Base-by-base conservation (phyloP, 305 asterid species). In the Fraxinus velutina region DNA sequence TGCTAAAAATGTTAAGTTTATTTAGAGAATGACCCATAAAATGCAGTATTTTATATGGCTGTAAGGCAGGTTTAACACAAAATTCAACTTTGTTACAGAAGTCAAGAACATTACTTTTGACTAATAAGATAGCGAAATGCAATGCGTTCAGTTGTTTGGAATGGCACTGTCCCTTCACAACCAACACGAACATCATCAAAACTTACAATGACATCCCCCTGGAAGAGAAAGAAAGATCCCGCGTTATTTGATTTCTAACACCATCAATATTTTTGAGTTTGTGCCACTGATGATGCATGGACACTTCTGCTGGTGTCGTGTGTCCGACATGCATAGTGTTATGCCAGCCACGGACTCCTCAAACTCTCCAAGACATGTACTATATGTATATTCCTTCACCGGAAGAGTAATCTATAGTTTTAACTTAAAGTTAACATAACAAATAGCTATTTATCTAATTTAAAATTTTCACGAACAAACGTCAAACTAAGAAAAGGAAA, bases 161-260 rank as follows among this genome's bases (percentile, higher is more conserved):
- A 96, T 27, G 98, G 99, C 79, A 96, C 96, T 29, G 99, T 96
- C 85, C 99, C 98, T 90, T 96, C 98, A 81, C 92, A 84, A 55
- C 98, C 99, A 73, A 96, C 95, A 80, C 91, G 96, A 87, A 93
- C 91, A 87, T 89, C 88, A 77, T 93, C 92, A 79, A 96, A 96
- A 93, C 98, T 92, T 76, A 94, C 96, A 79, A 96, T 91, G 80
- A 96, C 99, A 78, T 96, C 98, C 72, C 98, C 99, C 98, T 94
- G 93, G 80, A 89, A 84, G 78, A 75, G 79, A 86, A 83, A 80
- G 82, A 84, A 82, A 52, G 72, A 81, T 57, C 6, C 24, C n/a
- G 22, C 10, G 60, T 83, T 78, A 88, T 73, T 81, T 50, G 78
- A 77, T 52, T 71, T 47, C 55, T 72, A 71, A 57, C 50, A 81